A percentile compares a stretch with the other conserved stretches of the same genome.
Conservation (phyloP, 1,284 basidiomycete genomes). For the Veloporphyrellus conicus region DNA sequence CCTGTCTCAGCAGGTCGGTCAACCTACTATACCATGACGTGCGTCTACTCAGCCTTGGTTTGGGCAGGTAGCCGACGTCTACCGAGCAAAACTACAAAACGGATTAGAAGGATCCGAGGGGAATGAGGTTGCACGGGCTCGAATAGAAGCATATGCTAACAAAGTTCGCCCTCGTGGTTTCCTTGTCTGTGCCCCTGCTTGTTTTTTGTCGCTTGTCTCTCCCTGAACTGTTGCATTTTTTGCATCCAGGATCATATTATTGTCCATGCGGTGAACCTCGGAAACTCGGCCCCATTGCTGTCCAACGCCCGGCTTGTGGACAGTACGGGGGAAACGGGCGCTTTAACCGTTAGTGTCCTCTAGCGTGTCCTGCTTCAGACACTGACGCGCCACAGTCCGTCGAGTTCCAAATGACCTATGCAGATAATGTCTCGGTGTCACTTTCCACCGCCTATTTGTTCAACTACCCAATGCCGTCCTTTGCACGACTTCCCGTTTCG, state of each 20-base stretch:
- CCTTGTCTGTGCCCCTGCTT: constrained; percentile 45
- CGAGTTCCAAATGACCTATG: constrained; percentile 60
- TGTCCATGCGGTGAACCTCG: constrained; percentile 71
- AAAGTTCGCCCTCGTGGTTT: constrained; percentile 62
- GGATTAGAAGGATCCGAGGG: constrained; percentile 60
- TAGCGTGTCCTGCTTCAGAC: background rate
- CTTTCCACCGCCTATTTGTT: constrained; percentile 78
- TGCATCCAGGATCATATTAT: constrained; percentile 64
- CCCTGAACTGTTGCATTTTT: constrained; percentile 3
- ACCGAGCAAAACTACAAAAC: constrained; percentile 65
- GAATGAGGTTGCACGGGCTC: constrained; percentile 64
- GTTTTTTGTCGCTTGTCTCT: background rate
- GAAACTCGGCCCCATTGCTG: constrained; percentile 62
- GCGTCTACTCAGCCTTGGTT: constrained; percentile 4
- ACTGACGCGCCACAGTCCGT: constrained; percentile 37
- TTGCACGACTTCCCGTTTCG: constrained; percentile 76
- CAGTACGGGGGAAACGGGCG: constrained; percentile 7
- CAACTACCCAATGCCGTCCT: constrained; percentile 75
- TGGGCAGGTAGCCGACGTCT: constrained; percentile 60
- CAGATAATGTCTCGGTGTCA: constrained; percentile 67
- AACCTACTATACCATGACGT: background rate
- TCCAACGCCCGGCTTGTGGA: constrained; percentile 51
- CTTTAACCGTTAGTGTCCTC: constrained; percentile 19
- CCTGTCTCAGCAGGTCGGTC: constrained; percentile 59
- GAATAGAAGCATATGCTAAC: constrained; percentile 70